Percentiles rank a stretch among this genome's conserved stretches.
phyloP scores from a whole-genome alignment of 371 early-diverging fungal genomes.

The Blakeslea trispora region DNA sequence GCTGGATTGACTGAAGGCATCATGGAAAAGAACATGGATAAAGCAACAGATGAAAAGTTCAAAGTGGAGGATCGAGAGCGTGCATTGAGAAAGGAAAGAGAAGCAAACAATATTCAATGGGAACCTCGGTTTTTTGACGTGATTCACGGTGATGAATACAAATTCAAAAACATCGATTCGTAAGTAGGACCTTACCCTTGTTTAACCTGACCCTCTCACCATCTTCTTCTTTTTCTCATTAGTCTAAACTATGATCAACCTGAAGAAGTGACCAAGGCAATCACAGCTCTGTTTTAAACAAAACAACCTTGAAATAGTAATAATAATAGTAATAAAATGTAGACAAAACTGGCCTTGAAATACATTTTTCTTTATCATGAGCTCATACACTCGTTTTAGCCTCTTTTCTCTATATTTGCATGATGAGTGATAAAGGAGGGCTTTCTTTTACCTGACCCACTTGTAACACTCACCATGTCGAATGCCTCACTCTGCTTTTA shows the following conservation, averaged over 20 bases:
- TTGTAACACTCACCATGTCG: too few relatives aligned
- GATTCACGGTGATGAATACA: slow-evolving; percentile 25
- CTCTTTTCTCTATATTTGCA: too few relatives aligned
- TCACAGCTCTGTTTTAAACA: slow-evolving; percentile 7
- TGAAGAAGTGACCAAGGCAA: slow-evolving; percentile 2
- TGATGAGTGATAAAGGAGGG: too few relatives aligned
- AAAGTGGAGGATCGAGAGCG: slow-evolving; percentile 86
- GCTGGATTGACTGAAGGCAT: slow-evolving; percentile 75
- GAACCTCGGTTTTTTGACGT: slow-evolving; percentile 54
- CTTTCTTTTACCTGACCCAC: too few relatives aligned
- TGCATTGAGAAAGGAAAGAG: slow-evolving; percentile 58
- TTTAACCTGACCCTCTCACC: too few relatives aligned
- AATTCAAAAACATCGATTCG: slow-evolving; percentile 21
- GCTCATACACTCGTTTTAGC: too few relatives aligned
- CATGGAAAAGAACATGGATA: slow-evolving; percentile 59
- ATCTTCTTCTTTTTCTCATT: background rate
- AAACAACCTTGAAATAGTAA: too few relatives aligned
- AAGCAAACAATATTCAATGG: slow-evolving; percentile 48
- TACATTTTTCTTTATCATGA: too few relatives aligned
- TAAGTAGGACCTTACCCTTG: slow-evolving; percentile 3
- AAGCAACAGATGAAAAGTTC: slow-evolving; percentile 80
- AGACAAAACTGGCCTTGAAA: too few relatives aligned
- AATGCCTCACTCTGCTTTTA: too few relatives aligned
- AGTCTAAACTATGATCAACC: slow-evolving; percentile 13
- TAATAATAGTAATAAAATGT: too few relatives aligned